Evolutionary conservation across 345 rosid genomes (phyloP), one percentile per base, ranked within the genome.

Genomic region (Hirschfeldia incana): DNA sequence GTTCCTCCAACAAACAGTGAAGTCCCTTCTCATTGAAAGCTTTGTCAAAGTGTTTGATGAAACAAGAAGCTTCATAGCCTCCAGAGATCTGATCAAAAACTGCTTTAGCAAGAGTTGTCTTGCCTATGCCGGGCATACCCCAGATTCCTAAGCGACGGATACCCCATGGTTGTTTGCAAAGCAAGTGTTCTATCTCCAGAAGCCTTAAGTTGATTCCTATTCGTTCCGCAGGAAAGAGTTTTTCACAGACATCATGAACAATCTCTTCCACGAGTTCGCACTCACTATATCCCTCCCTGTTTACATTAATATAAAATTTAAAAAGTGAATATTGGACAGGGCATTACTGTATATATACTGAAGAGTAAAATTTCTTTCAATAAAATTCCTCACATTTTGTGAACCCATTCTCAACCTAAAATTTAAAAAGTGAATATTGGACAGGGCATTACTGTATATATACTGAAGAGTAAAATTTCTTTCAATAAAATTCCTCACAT

Each of bases 91-190:
- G 34, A 34, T 44, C 11, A 62, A 69, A 69, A 1, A 34, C 0
- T 33, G 75, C 42, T 33, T 27, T 17, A 8, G 75, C 75, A 76
- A 76, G 69, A 5, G 74, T 69, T 0, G 80, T 76, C 53, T 76
- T 76, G 36, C 80, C 80, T 6, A 76, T 67, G 46, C 79, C 79
- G 0, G 74, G 63, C 80, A 69, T 76, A 33, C 80, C 80, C 69
- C 80, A 76, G 11, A 76, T 76, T 46, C 80, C 80, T 46, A 76
- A 3, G 36, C 21, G 53, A 6, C 74, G 62, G 33, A 69, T 9
- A 49, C 55, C 70, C 63, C 63, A 33, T 12, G 69, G 1, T 60
- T 68, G 73, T 6, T 60, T 44, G 74, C 67, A 5, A 67, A 76
- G 12, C 32, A 68, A 68, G 0, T 34, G 34, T 34, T 51, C 26